Conservation (phyloP, 371 early-diverging fungal species). For the Actinomortierella ambigua region DNA sequence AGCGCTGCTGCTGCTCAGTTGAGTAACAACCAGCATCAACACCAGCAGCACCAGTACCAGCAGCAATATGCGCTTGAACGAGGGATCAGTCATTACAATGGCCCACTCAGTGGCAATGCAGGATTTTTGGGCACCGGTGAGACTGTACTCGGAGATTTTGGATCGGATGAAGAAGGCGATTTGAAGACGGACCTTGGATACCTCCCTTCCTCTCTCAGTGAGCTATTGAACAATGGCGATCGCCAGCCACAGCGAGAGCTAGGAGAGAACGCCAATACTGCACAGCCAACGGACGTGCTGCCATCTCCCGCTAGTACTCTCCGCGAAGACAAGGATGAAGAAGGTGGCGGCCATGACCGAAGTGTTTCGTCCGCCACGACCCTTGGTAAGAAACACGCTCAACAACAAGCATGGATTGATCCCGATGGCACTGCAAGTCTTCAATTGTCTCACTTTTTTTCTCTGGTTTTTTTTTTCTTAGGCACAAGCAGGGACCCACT, state of each 20-base stretch:
- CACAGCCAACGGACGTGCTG: slow-evolving; percentile 14
- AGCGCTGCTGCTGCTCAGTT: not conserved
- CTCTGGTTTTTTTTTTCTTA: no score
- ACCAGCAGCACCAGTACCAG: slow-evolving; percentile 7
- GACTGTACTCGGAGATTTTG: slow-evolving; percentile 6
- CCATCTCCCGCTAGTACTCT: slow-evolving; percentile 35
- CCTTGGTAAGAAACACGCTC: slow-evolving; percentile 7
- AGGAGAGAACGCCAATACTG: slow-evolving; percentile 20
- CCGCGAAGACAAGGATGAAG: slow-evolving; percentile 30
- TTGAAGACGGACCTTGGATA: slow-evolving; percentile 17
- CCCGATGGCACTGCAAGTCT: slow-evolving; percentile 19
- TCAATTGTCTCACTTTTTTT: no score
- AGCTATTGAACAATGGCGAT: slow-evolving; percentile 59
- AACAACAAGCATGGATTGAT: slow-evolving; percentile 27
- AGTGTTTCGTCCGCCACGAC: slow-evolving; percentile 2
- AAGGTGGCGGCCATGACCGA: slow-evolving; percentile 7
- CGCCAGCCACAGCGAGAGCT: slow-evolving; percentile 49
- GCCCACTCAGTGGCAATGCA: no score
- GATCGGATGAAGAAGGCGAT: slow-evolving; percentile 32
- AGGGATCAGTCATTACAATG: no score
- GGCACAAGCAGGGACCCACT: no score
- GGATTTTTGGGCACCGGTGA: slow-evolving; percentile 7
- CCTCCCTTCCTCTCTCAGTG: slow-evolving; percentile 63
- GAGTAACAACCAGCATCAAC: slow-evolving; percentile 4
- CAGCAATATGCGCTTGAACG: not conserved